Evolutionary conservation across 495 filamentous ascomycete genomes (phyloP).

Genomic region (Rhizodiscina lignyota): DNA sequence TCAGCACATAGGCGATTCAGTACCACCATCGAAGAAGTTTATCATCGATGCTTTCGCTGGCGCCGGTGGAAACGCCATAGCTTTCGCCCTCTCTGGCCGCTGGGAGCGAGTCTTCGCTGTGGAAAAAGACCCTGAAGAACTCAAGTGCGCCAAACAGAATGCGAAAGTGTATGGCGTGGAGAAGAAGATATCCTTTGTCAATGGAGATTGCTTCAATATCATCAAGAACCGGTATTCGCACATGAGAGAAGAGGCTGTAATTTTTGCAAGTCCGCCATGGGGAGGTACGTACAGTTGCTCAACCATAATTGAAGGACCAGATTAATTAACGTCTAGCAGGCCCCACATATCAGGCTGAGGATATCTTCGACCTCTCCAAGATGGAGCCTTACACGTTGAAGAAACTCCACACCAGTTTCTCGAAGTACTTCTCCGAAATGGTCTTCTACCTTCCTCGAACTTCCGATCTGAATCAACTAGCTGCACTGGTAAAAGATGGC

Average conservation of each 20-base stretch:
- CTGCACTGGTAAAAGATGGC: constrained; percentile 36
- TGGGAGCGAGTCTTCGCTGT: constrained; percentile 77
- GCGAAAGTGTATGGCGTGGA: constrained; percentile 72
- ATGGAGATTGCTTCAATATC: constrained; percentile 64
- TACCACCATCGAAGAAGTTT: constrained; percentile 34
- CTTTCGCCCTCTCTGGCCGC: constrained; percentile 60
- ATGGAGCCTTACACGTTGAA: constrained; percentile 77
- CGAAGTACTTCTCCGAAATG: constrained; percentile 30
- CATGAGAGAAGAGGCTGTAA: constrained; percentile 28
- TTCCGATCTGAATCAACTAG: constrained; percentile 72
- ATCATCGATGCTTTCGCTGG: constrained; percentile 82
- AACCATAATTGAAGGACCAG: too few species aligned
- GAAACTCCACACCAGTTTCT: constrained; percentile 43
- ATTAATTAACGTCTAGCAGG: constrained; percentile 25
- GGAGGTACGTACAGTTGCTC: constrained; percentile 43
- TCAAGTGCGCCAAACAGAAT: constrained; percentile 85
- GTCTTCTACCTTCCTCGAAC: constrained; percentile 80
- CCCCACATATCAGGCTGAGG: constrained; percentile 56
- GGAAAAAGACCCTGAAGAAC: constrained; percentile 58
- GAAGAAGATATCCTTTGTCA: constrained; percentile 66
- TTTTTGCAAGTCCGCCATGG: constrained; percentile 93
- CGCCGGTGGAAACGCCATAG: constrained; percentile 88
- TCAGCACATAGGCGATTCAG: constrained; percentile 40
- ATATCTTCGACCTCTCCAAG: constrained; percentile 65
- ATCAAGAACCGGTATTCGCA: constrained; percentile 17